Percentiles rank a stretch among this genome's conserved stretches.
These are phyloP conservation scores for Stramenopiles sp. DNA, from an alignment of 352 stramenopile species.

Conservation along the genomic window DNA sequence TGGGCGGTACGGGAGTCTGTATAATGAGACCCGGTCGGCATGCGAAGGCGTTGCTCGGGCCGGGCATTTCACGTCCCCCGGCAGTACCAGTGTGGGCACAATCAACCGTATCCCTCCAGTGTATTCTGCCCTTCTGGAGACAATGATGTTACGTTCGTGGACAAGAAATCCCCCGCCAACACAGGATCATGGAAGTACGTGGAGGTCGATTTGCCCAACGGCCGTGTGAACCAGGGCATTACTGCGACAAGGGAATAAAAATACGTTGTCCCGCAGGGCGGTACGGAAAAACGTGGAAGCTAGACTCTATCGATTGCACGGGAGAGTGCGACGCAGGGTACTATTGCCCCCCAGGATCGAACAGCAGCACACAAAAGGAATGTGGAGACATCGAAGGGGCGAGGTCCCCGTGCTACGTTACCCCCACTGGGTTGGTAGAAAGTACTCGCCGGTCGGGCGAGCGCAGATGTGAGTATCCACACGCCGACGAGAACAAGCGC, in stretches of 20 bases:
- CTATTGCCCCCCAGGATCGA: conserved; percentile 19
- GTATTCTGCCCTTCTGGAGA: too few relatives aligned
- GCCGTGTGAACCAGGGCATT: conserved; percentile 16
- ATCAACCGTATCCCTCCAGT: too few relatives aligned
- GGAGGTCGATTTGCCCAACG: too few relatives aligned
- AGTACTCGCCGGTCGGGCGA: background rate
- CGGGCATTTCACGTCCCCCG: too few relatives aligned
- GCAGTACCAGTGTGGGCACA: too few relatives aligned
- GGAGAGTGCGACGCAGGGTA: conserved; percentile 20
- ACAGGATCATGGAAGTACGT: too few relatives aligned
- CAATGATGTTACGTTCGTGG: background rate
- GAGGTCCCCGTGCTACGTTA: background rate
- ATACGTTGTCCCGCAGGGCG: conserved; percentile 17
- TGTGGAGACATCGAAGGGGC: conserved; percentile 15
- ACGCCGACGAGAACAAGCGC: too few relatives aligned
- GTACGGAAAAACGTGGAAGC: conserved; percentile 14
- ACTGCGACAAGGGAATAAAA: conserved; percentile 16
- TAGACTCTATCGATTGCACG: background rate
- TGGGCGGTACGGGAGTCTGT: background rate
- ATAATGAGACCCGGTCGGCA: background rate
- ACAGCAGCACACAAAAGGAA: conserved; percentile 9
- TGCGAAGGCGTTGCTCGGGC: background rate
- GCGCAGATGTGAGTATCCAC: conserved; percentile 3
- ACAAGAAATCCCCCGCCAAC: too few relatives aligned
- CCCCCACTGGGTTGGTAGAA: background rate